phyloP scores from a whole-genome alignment of 176 grass and related monocot species.

The Zizania latifolia region DNA sequence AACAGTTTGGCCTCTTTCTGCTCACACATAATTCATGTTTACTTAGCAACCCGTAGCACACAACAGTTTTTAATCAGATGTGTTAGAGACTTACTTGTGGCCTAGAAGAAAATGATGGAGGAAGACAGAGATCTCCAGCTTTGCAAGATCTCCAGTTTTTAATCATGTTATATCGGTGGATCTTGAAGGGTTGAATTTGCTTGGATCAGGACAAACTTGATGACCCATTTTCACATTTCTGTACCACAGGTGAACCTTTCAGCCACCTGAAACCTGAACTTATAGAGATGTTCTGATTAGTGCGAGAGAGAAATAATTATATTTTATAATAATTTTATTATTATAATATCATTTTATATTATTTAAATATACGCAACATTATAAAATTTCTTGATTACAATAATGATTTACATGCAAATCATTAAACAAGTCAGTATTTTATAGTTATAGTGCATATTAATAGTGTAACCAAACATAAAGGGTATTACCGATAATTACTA shows the following conservation, averaged over 20 bases:
- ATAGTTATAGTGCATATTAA: no score
- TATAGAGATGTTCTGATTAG: neutral
- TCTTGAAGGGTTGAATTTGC: constrained; percentile 70
- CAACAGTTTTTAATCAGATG: neutral
- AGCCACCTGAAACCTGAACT: constrained; percentile 78
- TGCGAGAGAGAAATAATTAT: no score
- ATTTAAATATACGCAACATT: no score
- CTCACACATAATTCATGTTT: neutral
- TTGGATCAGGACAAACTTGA: constrained; percentile 63
- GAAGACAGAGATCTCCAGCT: constrained; percentile 95
- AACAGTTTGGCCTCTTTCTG: neutral
- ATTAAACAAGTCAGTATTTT: no score
- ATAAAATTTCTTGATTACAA: no score
- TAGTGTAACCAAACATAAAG: no score
- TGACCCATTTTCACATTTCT: constrained; percentile 88
- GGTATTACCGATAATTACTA: no score
- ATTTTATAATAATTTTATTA: no score
- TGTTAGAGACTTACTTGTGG: constrained; percentile 48
- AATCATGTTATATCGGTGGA: no score
- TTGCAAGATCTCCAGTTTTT: constrained; percentile 86
- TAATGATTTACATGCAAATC: no score
- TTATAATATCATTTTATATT: no score
- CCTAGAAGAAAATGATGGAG: constrained; percentile 87
- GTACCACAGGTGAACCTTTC: constrained; percentile 85
- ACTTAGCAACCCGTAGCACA: neutral